Percentiles rank a stretch among this genome's conserved stretches.
Evolutionary conservation across 345 rosid genomes (phyloP).

Genomic region (Punica granatum): DNA sequence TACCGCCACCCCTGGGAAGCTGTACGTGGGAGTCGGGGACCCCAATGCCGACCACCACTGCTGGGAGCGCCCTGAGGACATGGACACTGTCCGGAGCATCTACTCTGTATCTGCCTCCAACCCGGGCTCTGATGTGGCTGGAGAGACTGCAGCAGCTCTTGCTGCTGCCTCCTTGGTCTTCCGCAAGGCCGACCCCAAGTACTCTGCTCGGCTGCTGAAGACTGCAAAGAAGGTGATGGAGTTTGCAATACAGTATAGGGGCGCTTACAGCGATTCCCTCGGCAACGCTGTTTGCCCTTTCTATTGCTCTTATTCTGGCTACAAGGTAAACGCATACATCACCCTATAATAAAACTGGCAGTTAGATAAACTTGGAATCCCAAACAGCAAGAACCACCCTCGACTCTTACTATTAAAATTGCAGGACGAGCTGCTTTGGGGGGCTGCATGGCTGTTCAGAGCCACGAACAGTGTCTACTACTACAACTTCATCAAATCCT

Average conservation of each 20-base stretch:
- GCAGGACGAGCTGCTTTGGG: slow-evolving; percentile 92
- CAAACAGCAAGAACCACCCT: not conserved
- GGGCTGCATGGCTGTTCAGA: slow-evolving; percentile 69
- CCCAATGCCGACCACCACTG: slow-evolving; percentile 85
- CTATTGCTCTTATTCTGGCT: slow-evolving; percentile 90
- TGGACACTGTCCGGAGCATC: slow-evolving; percentile 70
- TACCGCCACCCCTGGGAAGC: slow-evolving; percentile 60
- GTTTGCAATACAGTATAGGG: slow-evolving; percentile 69
- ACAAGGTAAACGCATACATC: slow-evolving; percentile 32
- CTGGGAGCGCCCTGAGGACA: slow-evolving; percentile 96
- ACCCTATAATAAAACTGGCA: not conserved
- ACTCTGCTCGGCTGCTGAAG: slow-evolving; percentile 38
- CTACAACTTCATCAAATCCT: slow-evolving; percentile 48
- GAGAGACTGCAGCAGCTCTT: slow-evolving; percentile 76
- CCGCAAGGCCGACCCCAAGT: slow-evolving; percentile 42
- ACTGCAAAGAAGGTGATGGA: slow-evolving; percentile 65
- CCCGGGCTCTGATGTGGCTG: slow-evolving; percentile 94
- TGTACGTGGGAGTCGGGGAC: slow-evolving; percentile 89
- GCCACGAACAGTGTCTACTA: slow-evolving; percentile 65
- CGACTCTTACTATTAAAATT: not conserved
- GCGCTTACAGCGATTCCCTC: slow-evolving; percentile 78
- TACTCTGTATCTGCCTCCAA: slow-evolving; percentile 64
- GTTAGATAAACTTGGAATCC: not conserved
- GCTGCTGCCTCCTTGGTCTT: slow-evolving; percentile 95
- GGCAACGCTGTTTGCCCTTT: slow-evolving; percentile 76